These are phyloP conservation scores for Porcisia hertigi DNA, from an alignment of 208 protist genomes.

Conservation along the genomic window DNA sequence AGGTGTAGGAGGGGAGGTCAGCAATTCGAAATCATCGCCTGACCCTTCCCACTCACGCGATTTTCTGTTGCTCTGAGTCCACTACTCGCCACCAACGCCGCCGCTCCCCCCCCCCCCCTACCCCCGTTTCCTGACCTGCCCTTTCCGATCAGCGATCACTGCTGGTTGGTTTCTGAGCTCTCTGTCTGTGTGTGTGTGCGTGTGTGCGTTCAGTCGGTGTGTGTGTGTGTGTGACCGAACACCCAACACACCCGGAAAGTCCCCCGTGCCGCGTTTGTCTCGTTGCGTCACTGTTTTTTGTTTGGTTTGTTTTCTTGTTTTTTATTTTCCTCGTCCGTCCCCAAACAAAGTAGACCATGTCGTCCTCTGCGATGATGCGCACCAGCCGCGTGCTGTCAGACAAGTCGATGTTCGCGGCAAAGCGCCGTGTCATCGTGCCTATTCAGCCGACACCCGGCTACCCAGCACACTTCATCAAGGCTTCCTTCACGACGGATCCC, in stretches of 20 bases:
- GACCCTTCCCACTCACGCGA: neutral
- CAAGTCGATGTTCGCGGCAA: conserved; percentile 93
- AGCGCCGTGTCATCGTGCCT: conserved; percentile 88
- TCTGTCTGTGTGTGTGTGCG: neutral
- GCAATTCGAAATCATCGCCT: neutral
- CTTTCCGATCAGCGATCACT: neutral
- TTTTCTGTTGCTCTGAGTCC: conserved; percentile 15
- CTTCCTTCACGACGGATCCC: conserved; percentile 87
- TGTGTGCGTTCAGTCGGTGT: neutral
- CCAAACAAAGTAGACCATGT: neutral
- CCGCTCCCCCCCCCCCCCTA: no score
- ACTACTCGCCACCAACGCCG: neutral
- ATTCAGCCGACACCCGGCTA: conserved; percentile 86
- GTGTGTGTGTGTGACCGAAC: neutral
- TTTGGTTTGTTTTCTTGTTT: no score
- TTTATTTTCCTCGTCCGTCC: neutral
- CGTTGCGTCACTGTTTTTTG: neutral
- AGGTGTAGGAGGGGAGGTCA: neutral
- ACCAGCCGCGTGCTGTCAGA: conserved; percentile 52
- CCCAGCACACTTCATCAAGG: conserved; percentile 83
- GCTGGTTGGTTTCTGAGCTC: neutral
- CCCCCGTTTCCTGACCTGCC: neutral
- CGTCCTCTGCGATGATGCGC: conserved; percentile 31
- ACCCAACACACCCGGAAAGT: no score
- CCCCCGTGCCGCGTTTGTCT: no score